Evolutionary conservation across 495 filamentous ascomycete species (phyloP).

Genomic region (Aspergillus incahuasiensis): DNA sequence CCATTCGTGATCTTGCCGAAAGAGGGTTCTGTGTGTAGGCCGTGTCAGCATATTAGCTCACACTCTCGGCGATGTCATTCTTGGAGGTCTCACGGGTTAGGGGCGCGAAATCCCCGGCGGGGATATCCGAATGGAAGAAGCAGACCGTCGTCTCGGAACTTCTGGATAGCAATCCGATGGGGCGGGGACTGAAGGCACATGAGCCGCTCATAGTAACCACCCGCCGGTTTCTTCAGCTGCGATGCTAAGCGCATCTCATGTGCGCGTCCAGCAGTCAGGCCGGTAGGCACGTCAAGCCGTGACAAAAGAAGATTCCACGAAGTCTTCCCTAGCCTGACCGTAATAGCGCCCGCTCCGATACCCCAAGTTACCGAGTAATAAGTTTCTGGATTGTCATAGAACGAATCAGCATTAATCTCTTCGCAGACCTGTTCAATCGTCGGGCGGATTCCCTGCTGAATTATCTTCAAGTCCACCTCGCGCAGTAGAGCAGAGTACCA

Average conservation of each 20-base stretch:
- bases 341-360: no score
- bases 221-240: not conserved
- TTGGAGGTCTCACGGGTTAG: conserved; percentile 24
- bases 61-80: not conserved
- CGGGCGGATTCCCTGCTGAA: no score
- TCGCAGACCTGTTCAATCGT: no score
- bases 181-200: not conserved
- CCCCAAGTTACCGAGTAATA: no score
- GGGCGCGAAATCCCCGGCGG: conserved; percentile 20
- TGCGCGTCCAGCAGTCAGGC: not conserved
- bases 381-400: no score
- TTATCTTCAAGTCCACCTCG: no score
- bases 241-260: conserved; percentile 2
- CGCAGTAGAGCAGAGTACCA: no score
- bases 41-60: not conserved
- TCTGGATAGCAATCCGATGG: conserved; percentile 18
- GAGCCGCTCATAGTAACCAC: not conserved
- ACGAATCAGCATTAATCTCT: no score
- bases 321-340: not conserved
- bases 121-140: conserved; percentile 31
- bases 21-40: not conserved
- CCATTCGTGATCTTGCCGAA: not conserved
- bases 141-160: conserved; percentile 30
- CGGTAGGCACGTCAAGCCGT: not conserved
- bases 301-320: not conserved